A percentile compares a stretch with the other conserved stretches of the same genome.
phyloP scores from a whole-genome alignment of 2,329 filamentous ascomycete genomes.

The Neonectria faginata region DNA sequence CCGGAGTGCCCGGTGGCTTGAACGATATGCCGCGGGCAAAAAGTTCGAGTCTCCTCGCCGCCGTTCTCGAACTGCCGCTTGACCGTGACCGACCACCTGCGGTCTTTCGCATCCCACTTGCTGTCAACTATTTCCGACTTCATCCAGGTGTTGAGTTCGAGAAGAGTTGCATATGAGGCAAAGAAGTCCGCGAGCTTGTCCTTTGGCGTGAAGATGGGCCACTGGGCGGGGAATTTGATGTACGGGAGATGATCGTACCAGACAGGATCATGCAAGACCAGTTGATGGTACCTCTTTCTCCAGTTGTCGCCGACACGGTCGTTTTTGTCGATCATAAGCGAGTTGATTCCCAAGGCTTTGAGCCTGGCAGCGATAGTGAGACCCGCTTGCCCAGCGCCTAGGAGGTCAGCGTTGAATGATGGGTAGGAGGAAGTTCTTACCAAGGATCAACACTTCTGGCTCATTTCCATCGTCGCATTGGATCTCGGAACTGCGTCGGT shows the following conservation, averaged over 20 bases:
- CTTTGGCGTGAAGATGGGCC: constrained; percentile 78
- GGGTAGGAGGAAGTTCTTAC: constrained; percentile 51
- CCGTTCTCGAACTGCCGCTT: constrained; percentile 17
- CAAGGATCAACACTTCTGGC: constrained; percentile 71
- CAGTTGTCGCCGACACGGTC: constrained; percentile 72
- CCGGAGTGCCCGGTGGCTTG: constrained; percentile 26
- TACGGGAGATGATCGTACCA: constrained; percentile 73
- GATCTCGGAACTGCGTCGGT: constrained; percentile 60
- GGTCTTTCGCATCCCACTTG: constrained; percentile 23
- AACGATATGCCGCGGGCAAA: constrained; percentile 21
- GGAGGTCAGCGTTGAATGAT: background rate
- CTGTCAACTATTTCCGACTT: constrained; percentile 54
- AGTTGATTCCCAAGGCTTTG: constrained; percentile 66
- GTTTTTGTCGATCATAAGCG: constrained; percentile 70
- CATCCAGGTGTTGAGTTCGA: constrained; percentile 77
- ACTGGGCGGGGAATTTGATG: constrained; percentile 70
- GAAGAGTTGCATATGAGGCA: constrained; percentile 70
- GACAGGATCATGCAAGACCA: constrained; percentile 76
- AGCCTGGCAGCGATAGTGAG: constrained; percentile 68
- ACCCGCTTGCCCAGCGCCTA: constrained; percentile 71
- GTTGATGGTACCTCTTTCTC: constrained; percentile 71
- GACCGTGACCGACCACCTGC: constrained; percentile 20
- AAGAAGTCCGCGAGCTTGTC: constrained; percentile 78
- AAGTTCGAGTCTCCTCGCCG: constrained; percentile 10
- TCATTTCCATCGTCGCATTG: constrained; percentile 59